Base-by-base conservation (phyloP, 495 filamentous ascomycete species). In the Hypoxylon lenormandii region DNA sequence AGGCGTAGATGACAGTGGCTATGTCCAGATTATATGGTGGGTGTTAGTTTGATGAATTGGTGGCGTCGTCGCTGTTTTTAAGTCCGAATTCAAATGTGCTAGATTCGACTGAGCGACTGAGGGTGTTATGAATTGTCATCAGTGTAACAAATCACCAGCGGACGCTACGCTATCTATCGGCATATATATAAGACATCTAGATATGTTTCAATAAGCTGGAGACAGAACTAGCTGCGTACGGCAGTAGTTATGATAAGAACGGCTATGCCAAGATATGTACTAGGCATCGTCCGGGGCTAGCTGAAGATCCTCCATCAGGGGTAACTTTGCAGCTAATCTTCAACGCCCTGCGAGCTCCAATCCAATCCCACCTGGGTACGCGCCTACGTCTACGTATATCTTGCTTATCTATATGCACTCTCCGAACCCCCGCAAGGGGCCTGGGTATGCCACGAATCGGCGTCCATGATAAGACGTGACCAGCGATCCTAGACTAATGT, bases 341-440 rank as follows among this genome's bases (percentile, higher is more conserved):
- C 15, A 55, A 56, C 23, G 37, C 47, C 46, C 23, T 38, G n/a
- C 21, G 23, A 62, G 10, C 28, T 60, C 45, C 43, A 51, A 61
- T 56, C 30, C 30, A 4, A 16, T 40, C 43, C 51, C 8, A 46
- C 23, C 37, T 33, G 42, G 40, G 33, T n/a, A 12, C 19, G 33
- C 28, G 33, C n/a, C n/a, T 37, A 58, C 22, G 7, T 42, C 0
- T 51, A 47, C 46, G 33, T 15, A 30, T 21, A 8, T 28, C 21
- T 15, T 30, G 66, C 66, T 70, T 70, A 70, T 70, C 66, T 70
- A 40, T 55, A 37, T 57, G n/a, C 4, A 56, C 53, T 18, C 26
- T 50, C 61, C 61, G 67, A 70, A 70, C 61, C 67, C 22, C 67
- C 67, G 67, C 47, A 57, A 66, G 18, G 56, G 60, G n/a, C n/a